Evolutionary conservation across 306 rosid genomes (phyloP).

Genomic region (Gastrolobium bilobum): DNA sequence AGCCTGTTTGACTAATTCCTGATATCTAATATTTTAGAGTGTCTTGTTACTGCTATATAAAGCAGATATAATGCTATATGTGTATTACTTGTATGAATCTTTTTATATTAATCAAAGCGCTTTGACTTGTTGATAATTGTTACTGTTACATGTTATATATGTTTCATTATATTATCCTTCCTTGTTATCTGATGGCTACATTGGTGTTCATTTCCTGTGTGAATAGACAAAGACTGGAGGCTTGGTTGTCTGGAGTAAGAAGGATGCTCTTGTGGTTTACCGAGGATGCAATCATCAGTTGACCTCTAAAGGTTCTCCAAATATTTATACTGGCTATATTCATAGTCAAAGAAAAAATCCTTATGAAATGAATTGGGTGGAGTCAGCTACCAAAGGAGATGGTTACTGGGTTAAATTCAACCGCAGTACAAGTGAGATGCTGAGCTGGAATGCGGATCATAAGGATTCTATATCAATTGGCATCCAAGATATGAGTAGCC

Average conservation of each 20-base stretch:
- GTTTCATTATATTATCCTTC: constrained; percentile 5
- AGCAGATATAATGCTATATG: not conserved
- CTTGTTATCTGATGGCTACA: constrained; percentile 41
- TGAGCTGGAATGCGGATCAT: constrained; percentile 36
- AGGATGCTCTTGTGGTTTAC: constrained; percentile 74
- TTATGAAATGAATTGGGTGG: constrained; percentile 41
- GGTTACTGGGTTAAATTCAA: constrained; percentile 34
- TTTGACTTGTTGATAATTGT: constrained; percentile 30
- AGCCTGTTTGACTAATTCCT: constrained; percentile 2
- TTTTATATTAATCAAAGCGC: constrained; percentile 13
- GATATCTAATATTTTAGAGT: constrained; percentile 20
- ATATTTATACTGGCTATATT: constrained; percentile 43
- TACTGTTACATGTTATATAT: constrained; percentile 17
- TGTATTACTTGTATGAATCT: constrained; percentile 11
- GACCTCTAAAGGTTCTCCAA: constrained; percentile 44
- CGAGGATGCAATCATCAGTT: constrained; percentile 64
- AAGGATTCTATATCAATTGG: constrained; percentile 41
- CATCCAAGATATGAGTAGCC: constrained; percentile 45
- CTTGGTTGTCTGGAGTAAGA: constrained; percentile 80
- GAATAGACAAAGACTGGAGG: constrained; percentile 87
- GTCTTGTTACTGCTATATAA: constrained; percentile 26
- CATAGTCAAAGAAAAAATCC: constrained; percentile 38
- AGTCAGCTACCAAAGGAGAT: constrained; percentile 42
- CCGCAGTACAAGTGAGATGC: constrained; percentile 45
- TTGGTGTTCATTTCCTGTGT: constrained; percentile 44